phyloP scores from a whole-genome alignment of 331 rosid species.

The Quercus lobata region DNA sequence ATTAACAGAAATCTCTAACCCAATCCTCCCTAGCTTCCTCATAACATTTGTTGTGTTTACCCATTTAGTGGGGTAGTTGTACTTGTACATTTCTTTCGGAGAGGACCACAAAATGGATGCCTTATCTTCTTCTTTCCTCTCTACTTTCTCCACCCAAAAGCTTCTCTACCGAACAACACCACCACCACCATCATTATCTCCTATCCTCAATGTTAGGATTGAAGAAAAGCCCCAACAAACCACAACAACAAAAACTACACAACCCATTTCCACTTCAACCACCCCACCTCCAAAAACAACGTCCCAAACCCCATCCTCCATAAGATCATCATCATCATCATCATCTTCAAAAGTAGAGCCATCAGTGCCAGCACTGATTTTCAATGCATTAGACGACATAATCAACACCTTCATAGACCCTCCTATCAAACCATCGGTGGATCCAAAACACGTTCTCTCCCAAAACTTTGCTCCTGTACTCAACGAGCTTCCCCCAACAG shows the following conservation, averaged over 20 bases:
- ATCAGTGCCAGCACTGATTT: conserved; percentile 23
- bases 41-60: not conserved
- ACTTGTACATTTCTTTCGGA: no score
- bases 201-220: conserved; percentile 18
- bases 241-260: not conserved
- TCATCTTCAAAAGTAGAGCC: not conserved
- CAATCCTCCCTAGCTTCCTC: not conserved
- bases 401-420: conserved; percentile 91
- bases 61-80: not conserved
- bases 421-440: conserved; percentile 52
- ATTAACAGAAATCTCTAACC: not conserved
- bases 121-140: conserved; percentile 1
- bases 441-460: conserved; percentile 57
- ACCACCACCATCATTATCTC: not conserved
- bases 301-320: not conserved
- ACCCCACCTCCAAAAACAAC: not conserved
- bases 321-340: not conserved
- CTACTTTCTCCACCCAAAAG: not conserved
- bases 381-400: conserved; percentile 58
- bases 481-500: conserved; percentile 67
- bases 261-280: not conserved
- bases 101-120: not conserved
- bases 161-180: conserved; percentile 1
- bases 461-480: conserved; percentile 70
- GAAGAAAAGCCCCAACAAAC: conserved; percentile 38